These are phyloP conservation scores for Cylindrodendrum hubeiense DNA, from an alignment of 2,329 filamentous ascomycete species.

Conservation along the genomic window DNA sequence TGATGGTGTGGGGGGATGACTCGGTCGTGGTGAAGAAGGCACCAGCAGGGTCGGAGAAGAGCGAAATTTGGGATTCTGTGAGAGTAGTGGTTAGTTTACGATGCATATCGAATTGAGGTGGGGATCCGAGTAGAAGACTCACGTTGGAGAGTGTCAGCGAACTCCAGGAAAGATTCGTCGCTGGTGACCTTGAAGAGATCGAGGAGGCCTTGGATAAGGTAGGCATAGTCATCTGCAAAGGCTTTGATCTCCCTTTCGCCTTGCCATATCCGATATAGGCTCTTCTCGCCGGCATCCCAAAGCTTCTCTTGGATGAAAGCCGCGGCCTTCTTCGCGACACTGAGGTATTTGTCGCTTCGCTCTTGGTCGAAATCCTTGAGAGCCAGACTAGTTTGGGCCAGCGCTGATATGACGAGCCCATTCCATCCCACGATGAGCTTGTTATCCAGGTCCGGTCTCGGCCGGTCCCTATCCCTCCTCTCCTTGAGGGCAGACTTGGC, in stretches of 20 bases:
- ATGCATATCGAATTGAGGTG: neutral
- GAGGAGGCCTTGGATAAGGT: constrained; percentile 84
- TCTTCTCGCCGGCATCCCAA: constrained; percentile 73
- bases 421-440: constrained; percentile 93
- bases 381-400: constrained; percentile 80
- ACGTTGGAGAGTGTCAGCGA: constrained; percentile 86
- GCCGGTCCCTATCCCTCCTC: constrained; percentile 80
- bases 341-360: constrained; percentile 71
- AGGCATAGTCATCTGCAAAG: constrained; percentile 96
- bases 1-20: constrained; percentile 76
- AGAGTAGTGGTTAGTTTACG: constrained; percentile 22
- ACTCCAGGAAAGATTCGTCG: constrained; percentile 80
- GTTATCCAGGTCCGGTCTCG: constrained; percentile 83
- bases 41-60: constrained; percentile 80
- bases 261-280: constrained; percentile 81
- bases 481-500: constrained; percentile 77
- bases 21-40: constrained; percentile 81
- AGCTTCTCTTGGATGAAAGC: constrained; percentile 79
- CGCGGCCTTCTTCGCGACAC: constrained; percentile 76
- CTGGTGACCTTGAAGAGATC: constrained; percentile 88
- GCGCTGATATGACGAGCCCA: constrained; percentile 84
- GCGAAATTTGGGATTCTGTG: constrained; percentile 76
- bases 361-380: constrained; percentile 71
- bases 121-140: constrained; percentile 42
- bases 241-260: constrained; percentile 74